phyloP scores from a whole-genome alignment of 768 basidiomycete genomes.

The Psilocybe azurescens region DNA sequence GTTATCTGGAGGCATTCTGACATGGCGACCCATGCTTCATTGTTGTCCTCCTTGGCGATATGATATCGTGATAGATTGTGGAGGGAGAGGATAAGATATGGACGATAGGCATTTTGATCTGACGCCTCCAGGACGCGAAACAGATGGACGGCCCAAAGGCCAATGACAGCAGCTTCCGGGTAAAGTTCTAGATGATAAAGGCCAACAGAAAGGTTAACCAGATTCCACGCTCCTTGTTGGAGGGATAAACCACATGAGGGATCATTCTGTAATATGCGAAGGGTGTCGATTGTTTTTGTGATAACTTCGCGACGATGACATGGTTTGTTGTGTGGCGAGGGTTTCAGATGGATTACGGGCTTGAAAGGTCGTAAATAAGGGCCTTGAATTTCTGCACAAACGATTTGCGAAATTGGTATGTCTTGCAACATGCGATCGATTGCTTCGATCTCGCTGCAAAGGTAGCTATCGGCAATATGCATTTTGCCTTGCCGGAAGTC shows the following conservation, averaged over 20 bases:
- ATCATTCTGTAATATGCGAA: background rate
- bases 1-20: background rate
- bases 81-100: conserved; percentile 2
- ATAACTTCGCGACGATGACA: background rate
- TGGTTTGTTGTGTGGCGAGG: background rate
- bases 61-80: conserved; percentile 1
- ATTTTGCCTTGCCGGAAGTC: background rate
- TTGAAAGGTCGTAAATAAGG: background rate
- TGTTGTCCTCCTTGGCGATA: background rate
- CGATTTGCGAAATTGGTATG: background rate
- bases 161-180: background rate
- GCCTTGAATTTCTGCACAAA: background rate
- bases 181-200: background rate
- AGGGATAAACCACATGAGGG: background rate
- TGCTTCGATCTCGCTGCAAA: background rate
- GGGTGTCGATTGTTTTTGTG: background rate
- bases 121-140: background rate
- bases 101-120: background rate
- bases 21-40: background rate
- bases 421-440: background rate
- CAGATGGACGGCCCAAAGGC: background rate
- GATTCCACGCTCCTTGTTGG: background rate
- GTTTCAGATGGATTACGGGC: background rate
- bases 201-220: background rate
- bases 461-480: background rate